Base-by-base conservation (phyloP, 2,329 filamentous ascomycete species). In the Cryoendolithus antarcticus region DNA sequence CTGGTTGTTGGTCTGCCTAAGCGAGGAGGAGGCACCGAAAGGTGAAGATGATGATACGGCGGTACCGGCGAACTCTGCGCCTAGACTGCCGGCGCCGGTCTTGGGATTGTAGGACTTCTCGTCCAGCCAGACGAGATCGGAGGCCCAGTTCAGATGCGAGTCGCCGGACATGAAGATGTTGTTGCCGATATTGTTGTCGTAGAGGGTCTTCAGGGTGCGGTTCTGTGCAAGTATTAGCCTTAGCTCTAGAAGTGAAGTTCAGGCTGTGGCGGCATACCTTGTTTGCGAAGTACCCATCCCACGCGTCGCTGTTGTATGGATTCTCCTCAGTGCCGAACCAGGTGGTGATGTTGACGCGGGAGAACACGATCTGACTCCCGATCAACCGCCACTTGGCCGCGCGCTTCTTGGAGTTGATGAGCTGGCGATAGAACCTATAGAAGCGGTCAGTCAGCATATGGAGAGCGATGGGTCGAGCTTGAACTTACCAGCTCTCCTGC, bases 111-210 rank as follows among this genome's bases (percentile, higher is more conserved):
- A 66, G 5, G 50, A 40, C 35, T 61, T 56, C 27, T 59, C 56
- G 21, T 44, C 60, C 5, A 62, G 48, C 63, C 63, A 66, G 28
- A 61, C 56, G 4, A 67, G 58, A 40, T 67, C 52, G 11, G 47
- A 43, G 30, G 51, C 53, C 62, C 79, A 82, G 41, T 40, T 40
- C 9, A 43, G 31, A 52, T 85, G 81, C 30, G 69, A 73, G 52
- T 85, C 80, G 8, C 80, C 81, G 0, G 80, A 70, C 12, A 86
- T 67, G 50, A 85, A 74, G 48, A 85, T 71, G 50, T 77, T 84
- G 62, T 85, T 84, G 41, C 62, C 62, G 48, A 85, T 82, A 9
- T 74, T 66, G 53, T 82, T 72, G 39, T 75, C 69, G 32, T 45
- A 47, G 6, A 85, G 60, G 32, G 75, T 72, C 49, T 75, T 61